Percentiles rank a stretch among this genome's conserved stretches.
Evolutionary conservation across 768 basidiomycete genomes (phyloP).

Genomic region (Lanmaoa pseudosensibilis): DNA sequence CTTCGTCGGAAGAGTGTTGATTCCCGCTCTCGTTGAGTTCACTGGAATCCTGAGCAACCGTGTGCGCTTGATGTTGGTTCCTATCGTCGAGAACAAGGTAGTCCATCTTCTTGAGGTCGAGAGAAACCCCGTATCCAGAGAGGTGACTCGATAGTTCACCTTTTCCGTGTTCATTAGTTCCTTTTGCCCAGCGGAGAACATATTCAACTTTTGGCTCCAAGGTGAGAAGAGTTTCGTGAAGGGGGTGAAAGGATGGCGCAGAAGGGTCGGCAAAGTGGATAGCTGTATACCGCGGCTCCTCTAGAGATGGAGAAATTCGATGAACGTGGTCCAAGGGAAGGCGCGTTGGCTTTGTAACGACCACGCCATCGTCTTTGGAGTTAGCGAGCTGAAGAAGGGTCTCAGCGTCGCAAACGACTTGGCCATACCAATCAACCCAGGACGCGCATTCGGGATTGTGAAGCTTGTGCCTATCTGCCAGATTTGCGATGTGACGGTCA

Average conservation of each 20-base stretch:
- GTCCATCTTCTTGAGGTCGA: slow-evolving; percentile 97
- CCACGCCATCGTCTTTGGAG: slow-evolving; percentile 42
- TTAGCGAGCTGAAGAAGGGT: slow-evolving; percentile 54
- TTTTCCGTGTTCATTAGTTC: slow-evolving; percentile 37
- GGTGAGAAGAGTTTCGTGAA: slow-evolving; percentile 66
- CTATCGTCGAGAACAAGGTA: slow-evolving; percentile 94
- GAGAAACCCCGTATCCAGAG: slow-evolving; percentile 86
- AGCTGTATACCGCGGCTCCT: slow-evolving; percentile 58
- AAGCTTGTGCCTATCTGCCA: slow-evolving; percentile 28
- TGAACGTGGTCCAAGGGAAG: slow-evolving; percentile 80
- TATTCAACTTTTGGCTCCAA: slow-evolving; percentile 60
- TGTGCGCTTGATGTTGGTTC: slow-evolving; percentile 21
- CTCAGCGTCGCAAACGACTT: slow-evolving; percentile 66
- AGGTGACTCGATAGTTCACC: slow-evolving; percentile 45
- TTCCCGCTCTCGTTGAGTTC: slow-evolving; percentile 2
- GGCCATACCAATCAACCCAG: slow-evolving; percentile 86
- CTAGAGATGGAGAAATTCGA: slow-evolving; percentile 47
- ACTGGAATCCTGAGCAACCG: background rate
- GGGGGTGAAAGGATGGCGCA: slow-evolving; percentile 64
- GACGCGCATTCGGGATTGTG: slow-evolving; percentile 48
- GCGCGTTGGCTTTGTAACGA: slow-evolving; percentile 33
- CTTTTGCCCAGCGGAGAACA: slow-evolving; percentile 53
- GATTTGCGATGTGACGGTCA: slow-evolving; percentile 34
- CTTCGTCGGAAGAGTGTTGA: slow-evolving; percentile 15
- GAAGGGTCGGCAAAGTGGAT: slow-evolving; percentile 74